Base-by-base conservation (phyloP, 2,329 filamentous ascomycete genomes). In the Aspergillus ustus region DNA sequence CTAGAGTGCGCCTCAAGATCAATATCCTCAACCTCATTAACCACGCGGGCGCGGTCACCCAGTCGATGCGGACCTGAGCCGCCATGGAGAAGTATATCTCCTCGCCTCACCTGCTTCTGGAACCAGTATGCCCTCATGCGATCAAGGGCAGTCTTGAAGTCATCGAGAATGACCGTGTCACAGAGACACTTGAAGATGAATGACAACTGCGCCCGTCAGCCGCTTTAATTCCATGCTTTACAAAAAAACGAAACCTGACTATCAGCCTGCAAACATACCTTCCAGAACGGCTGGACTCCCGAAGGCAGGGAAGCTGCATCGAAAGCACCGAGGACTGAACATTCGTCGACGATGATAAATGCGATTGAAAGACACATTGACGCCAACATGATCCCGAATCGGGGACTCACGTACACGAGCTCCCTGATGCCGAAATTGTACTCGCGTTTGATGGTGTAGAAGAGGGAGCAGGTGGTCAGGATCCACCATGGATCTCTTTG, bases 101-200 rank as follows among this genome's bases (percentile, higher is more conserved):
- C 57, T 9, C 19, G 20, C 22, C 44, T 48, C 6, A 45, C 57
- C 20, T 53, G 57, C 25, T 60, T 60, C 43, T 37, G 57, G 11
- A 60, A 54, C 57, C 57, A 60, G 29, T 60, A 50, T 13, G 19
- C 29, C 15, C 57, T 51, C 40, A 60, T 20, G 17, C 45, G 51
- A 61, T 83, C 81, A 5, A 84, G 71, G 0, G 80, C 81, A 3
- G 86, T 88, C 69, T 89, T 89, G 81, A 90, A 90, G 67, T 90
- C 87, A 68, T 90, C 87, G 11, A 90, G 82, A 55, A 90, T 83
- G 55, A 90, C 85, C 0, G 84, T 86, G 69, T 90, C 87, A 20
- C 87, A 88, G 51, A 89, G 80, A 63, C 87, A 89, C 74, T 89
- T 89, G 80, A 88, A 89, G 22, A 89, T 83, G 50, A 88, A 85